These are phyloP conservation scores for Leptodontidium sp. DNA, from an alignment of 2,329 filamentous ascomycete genomes.

Conservation along the genomic window DNA sequence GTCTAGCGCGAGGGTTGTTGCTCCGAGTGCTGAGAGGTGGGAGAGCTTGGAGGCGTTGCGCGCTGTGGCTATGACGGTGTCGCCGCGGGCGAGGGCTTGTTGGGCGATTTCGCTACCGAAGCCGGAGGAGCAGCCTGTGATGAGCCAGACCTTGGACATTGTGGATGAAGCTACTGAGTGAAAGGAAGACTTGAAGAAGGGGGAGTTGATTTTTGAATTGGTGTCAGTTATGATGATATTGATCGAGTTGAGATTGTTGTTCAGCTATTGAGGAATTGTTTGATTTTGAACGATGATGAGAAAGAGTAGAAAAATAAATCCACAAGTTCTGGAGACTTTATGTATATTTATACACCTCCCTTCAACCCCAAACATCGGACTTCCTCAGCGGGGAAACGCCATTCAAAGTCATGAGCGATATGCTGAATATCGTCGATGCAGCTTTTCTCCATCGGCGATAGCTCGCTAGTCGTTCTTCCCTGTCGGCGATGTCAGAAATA, in stretches of 20 bases:
- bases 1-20: conserved; percentile 54
- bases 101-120: conserved; percentile 29
- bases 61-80: conserved; percentile 57
- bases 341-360: not conserved
- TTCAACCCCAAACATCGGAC: not conserved
- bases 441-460: conserved; percentile 1
- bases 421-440: not conserved
- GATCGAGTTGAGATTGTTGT: no score
- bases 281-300: no score
- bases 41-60: conserved; percentile 41
- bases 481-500: not conserved
- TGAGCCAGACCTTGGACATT: conserved; percentile 31
- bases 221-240: no score
- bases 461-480: not conserved
- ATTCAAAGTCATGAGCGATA: not conserved
- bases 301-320: no score
- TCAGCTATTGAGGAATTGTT: no score
- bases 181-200: not conserved
- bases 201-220: no score
- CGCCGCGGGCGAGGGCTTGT: conserved; percentile 52
- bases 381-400: not conserved
- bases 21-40: conserved; percentile 53
- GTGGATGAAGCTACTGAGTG: not conserved
- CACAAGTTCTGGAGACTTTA: not conserved
- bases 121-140: conserved; percentile 38